Base-by-base conservation (phyloP, 192 early-diverging fungal genomes). In the Allomyces javanicus region DNA sequence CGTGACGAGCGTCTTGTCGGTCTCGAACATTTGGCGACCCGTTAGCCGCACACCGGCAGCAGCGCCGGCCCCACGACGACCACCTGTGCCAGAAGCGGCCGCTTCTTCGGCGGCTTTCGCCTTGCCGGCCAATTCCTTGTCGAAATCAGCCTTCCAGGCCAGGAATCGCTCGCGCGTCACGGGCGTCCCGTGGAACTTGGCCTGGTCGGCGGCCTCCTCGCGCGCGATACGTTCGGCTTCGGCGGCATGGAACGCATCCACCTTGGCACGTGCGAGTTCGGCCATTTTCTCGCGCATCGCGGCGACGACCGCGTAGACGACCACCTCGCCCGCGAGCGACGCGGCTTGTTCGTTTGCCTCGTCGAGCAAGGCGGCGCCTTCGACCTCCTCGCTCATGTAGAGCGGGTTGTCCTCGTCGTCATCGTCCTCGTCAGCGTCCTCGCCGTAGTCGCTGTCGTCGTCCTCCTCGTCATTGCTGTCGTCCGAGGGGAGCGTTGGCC, bases 1-100 rank as follows among this genome's bases (percentile, higher is more conserved):
- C 70, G 79, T 77, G 50, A 87, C 90, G 65, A 97, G 80, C 40
- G 85, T 76, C 76, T 82, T 81, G 73, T 97, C 89, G 67, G 90
- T 86, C 73, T 93, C 91, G 71, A 97, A 97, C 78, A 93, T 73
- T 79, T 93, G 85, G 44, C 90, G 80, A 23, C 92, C 93, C 74
- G 77, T 67, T 44, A 74, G 62, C 62, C 10, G 61, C 61, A 44
- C 24, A 64, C 23, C 25, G 33, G 62, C 69, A 6, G 22, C 21
- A 9, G 33, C 6, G 64, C 22, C 10, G 21, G 24, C 44, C 25
- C 22, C 24, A 66, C 9, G 14, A 9, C 25, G 66, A 68, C n/a
- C 9, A 22, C 25, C 68, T 10, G 1, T 25, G 21, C 79, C 81
- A 3, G 75, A 76, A 72, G 75, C 79, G 12, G 45, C n/a, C 69